phyloP scores from a whole-genome alignment of 2,329 filamentous ascomycete genomes.

The Venturia asperata region DNA sequence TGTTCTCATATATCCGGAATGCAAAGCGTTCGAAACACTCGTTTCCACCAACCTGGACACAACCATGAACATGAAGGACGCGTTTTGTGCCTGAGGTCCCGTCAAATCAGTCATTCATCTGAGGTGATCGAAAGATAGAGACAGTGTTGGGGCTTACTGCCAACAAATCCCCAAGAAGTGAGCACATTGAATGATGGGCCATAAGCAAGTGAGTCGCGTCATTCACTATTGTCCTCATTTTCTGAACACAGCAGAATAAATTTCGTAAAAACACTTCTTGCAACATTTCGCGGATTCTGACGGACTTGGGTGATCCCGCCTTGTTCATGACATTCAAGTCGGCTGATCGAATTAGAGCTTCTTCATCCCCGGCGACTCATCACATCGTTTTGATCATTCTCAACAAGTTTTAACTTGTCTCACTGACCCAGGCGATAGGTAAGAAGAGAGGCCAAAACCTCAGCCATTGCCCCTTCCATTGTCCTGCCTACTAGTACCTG shows the following conservation, averaged over 20 bases:
- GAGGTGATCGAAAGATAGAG: background rate
- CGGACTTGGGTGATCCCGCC: background rate
- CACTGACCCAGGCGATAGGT: background rate
- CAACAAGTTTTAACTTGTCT: background rate
- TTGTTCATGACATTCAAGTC: background rate
- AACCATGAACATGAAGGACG: no score
- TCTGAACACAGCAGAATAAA: background rate
- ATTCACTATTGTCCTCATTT: background rate
- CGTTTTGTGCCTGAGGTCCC: background rate
- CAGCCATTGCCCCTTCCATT: background rate
- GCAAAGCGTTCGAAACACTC: background rate
- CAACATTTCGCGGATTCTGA: background rate
- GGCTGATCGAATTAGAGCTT: background rate
- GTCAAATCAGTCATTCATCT: background rate
- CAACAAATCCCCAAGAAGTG: background rate
- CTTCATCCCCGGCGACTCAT: background rate
- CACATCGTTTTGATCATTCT: background rate
- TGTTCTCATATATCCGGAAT: background rate
- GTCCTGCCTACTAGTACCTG: background rate
- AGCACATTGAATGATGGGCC: background rate
- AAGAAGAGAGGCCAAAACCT: background rate
- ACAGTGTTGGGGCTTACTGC: background rate
- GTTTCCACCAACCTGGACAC: background rate
- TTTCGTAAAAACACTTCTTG: background rate
- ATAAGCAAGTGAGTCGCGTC: background rate